Evolutionary conservation across 148 eudicot genomes (phyloP).

Genomic region (Cornus kousa): DNA sequence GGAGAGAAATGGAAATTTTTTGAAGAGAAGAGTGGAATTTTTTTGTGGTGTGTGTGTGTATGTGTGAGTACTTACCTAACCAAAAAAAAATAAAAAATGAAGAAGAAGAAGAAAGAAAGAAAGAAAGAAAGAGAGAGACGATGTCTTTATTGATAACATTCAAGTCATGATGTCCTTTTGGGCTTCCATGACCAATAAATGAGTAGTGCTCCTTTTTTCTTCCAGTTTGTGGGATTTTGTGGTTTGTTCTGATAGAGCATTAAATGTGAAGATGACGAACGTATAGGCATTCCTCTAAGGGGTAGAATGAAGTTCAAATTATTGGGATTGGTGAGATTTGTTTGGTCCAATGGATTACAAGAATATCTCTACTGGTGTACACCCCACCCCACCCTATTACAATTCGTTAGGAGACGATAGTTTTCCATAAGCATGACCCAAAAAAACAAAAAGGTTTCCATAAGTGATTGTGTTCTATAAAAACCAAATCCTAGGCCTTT

Average conservation of each 20-base stretch:
- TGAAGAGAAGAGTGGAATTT: background rate
- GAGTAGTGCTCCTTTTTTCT: too few species aligned
- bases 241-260: background rate
- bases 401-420: background rate
- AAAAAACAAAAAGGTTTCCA: background rate
- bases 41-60: too few species aligned
- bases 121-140: background rate
- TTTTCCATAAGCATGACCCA: background rate
- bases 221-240: background rate
- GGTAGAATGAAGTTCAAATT: background rate
- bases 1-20: background rate
- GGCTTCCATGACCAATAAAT: background rate
- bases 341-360: too few species aligned
- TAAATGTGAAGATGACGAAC: background rate
- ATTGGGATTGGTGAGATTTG: background rate
- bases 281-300: background rate
- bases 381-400: background rate
- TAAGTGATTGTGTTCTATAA: background rate
- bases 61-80: too few species aligned
- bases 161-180: background rate
- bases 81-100: too few species aligned
- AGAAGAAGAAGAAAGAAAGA: too few species aligned
- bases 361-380: too few species aligned
- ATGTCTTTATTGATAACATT: background rate
- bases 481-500: background rate